phyloP scores from a whole-genome alignment of 2,329 filamentous ascomycete species.

The Alternaria hordeiaustralica region DNA sequence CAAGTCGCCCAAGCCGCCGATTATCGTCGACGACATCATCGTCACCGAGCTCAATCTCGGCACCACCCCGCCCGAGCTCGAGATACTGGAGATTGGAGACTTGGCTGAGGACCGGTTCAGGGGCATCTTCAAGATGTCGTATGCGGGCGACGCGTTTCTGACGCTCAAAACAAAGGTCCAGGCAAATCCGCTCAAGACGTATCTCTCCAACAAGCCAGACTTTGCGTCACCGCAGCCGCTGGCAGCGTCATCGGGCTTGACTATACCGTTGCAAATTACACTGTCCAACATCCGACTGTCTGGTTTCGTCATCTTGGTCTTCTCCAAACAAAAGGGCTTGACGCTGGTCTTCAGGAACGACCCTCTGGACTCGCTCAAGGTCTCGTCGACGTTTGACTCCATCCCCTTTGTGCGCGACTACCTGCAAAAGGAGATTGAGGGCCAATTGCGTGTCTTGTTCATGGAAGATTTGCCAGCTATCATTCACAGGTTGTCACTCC shows the following conservation, averaged over 20 bases:
- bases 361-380: conserved; percentile 94
- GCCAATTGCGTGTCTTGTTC: conserved; percentile 87
- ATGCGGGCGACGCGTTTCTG: conserved; percentile 92
- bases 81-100: conserved; percentile 97
- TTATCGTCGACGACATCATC: conserved; percentile 98
- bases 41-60: conserved; percentile 98
- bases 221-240: conserved; percentile 94
- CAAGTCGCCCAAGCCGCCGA: conserved; percentile 96
- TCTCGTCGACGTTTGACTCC: conserved; percentile 98
- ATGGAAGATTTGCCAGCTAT: conserved; percentile 98
- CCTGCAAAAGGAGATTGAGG: conserved; percentile 93
- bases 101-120: conserved; percentile 95
- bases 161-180: conserved; percentile 96
- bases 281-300: conserved; percentile 94
- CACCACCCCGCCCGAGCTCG: conserved; percentile 89
- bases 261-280: conserved; percentile 97
- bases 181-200: conserved; percentile 96
- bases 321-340: conserved; percentile 95
- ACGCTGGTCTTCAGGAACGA: conserved; percentile 98
- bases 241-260: conserved; percentile 88
- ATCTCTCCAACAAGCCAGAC: conserved; percentile 85
- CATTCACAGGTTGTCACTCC: conserved; percentile 88
- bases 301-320: conserved; percentile 96
- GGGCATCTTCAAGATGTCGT: conserved; percentile 99
- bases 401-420: conserved; percentile 99